Evolutionary conservation across 2,329 filamentous ascomycete genomes (phyloP).

Genomic region (Colletotrichum sp.): DNA sequence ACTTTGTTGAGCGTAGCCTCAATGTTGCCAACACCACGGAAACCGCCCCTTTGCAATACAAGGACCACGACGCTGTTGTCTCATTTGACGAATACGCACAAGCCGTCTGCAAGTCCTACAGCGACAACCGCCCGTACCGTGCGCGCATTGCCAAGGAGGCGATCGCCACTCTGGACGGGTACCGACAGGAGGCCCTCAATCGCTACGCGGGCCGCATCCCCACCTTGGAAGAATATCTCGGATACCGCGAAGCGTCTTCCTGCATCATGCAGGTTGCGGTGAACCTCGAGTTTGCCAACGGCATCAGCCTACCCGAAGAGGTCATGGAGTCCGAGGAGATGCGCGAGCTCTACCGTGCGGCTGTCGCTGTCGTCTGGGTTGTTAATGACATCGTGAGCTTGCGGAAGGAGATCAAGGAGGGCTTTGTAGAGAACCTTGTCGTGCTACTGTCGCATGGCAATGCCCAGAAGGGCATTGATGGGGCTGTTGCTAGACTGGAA

Average conservation of each 20-base stretch:
- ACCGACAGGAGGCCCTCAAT: not conserved
- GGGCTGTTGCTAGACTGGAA: not conserved
- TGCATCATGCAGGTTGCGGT: slow-evolving; percentile 8
- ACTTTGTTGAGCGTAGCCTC: slow-evolving; percentile 12
- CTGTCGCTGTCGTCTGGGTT: slow-evolving; percentile 1
- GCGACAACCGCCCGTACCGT: not conserved
- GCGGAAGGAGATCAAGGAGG: slow-evolving; percentile 8
- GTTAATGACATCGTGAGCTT: slow-evolving; percentile 8
- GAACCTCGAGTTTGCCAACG: slow-evolving; percentile 8
- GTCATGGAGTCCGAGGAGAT: not conserved
- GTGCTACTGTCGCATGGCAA: not conserved
- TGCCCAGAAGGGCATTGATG: not conserved
- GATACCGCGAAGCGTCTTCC: slow-evolving; percentile 2
- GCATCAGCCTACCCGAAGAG: not conserved
- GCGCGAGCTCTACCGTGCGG: not conserved
- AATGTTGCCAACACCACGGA: not conserved
- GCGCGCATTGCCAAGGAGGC: not conserved
- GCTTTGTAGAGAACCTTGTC: slow-evolving; percentile 8
- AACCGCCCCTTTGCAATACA: not conserved
- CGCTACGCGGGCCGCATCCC: not conserved
- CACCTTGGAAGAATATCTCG: not conserved
- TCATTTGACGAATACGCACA: not conserved
- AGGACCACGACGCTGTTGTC: not conserved
- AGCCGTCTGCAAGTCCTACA: not conserved
- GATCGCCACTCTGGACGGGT: not conserved